Base-by-base conservation (phyloP, 768 basidiomycete species). In the Phallus indusiatus region DNA sequence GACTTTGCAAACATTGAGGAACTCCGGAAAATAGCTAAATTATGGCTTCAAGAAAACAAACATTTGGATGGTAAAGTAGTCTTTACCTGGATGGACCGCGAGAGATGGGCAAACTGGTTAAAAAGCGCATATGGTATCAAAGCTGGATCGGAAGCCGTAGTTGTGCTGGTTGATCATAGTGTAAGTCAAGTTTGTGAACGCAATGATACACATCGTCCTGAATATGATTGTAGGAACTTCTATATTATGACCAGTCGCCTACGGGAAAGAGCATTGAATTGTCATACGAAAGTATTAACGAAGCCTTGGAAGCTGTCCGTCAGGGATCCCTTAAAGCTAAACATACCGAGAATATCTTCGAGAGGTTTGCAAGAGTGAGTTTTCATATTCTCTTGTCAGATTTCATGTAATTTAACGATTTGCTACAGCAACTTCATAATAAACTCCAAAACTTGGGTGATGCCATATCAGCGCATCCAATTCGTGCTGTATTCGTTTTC, bases 41-140 rank as follows among this genome's bases (percentile, higher is more conserved):
- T 75, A 64, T 93, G 85, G 91, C 78, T 79, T 61, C 65, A 73
- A 35, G 57, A 62, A 55, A 66, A 64, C 53, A 61, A 61, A 47
- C 68, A 55, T 61, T 72, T 42, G n/a, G 57, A 56, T 47, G 71
- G 78, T 36, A 79, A 83, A 47, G 85, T 95, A 0, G 81, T 94
- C 53, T 96, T 94, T 71, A 79, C 86, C 9, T 93, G 87, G 86
- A 93, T 96, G 82, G 91, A 99, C 67, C 81, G 76, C 1, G 83
- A 82, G 22, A 80, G 78, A 70, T 97, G 95, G 94, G 77, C 71
- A 22, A 84, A 80, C 54, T 97, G 94, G 94, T 74, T 95, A 73
- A 92, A 90, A 76, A 85, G 83, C 64, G 92, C 92, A 84, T 98
- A 97, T 72, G 85, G 86, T 28, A 74, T 93, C 64, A 74, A 70